phyloP scores from a whole-genome alignment of 1,284 basidiomycete species.

The Cerioporus squamosus region DNA sequence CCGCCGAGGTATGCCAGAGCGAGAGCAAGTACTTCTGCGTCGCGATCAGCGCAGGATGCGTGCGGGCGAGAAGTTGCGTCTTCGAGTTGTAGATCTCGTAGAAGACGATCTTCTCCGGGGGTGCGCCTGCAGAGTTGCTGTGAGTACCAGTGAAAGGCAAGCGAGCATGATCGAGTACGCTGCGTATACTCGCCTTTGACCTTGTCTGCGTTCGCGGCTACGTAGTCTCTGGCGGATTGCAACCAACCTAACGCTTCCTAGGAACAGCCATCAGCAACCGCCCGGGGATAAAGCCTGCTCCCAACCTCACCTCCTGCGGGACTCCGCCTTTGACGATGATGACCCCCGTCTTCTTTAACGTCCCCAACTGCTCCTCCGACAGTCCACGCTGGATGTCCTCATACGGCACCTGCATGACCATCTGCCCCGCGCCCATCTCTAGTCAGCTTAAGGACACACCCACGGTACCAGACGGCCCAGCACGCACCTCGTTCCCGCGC shows the following conservation, averaged over 20 bases:
- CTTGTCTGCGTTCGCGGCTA: constrained; percentile 50
- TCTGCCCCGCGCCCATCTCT: constrained; percentile 39
- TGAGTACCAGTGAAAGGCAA: background rate
- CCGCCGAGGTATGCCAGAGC: constrained; percentile 58
- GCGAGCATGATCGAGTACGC: background rate
- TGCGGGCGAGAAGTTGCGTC: constrained; percentile 59
- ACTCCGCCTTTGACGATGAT: constrained; percentile 67
- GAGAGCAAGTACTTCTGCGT: constrained; percentile 60
- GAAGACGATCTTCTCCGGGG: constrained; percentile 68
- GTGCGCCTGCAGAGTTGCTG: constrained; percentile 58
- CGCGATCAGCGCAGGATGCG: constrained; percentile 53
- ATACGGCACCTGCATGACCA: constrained; percentile 60
- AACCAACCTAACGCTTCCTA: constrained; percentile 72
- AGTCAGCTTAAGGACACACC: background rate
- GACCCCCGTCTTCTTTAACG: constrained; percentile 60
- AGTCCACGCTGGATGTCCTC: constrained; percentile 49
- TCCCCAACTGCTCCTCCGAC: constrained; percentile 42
- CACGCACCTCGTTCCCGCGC: constrained; percentile 27
- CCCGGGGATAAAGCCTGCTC: too few relatives aligned
- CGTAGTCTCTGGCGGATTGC: constrained; percentile 57
- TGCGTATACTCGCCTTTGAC: constrained; percentile 46
- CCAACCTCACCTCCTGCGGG: constrained; percentile 44
- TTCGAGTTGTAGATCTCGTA: constrained; percentile 76
- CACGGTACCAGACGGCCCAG: background rate
- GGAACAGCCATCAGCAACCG: background rate